Evolutionary conservation across 176 grass and related monocot species (phyloP), one percentile per base, ranked within the genome.

Genomic region (Metroxylon sagu): DNA sequence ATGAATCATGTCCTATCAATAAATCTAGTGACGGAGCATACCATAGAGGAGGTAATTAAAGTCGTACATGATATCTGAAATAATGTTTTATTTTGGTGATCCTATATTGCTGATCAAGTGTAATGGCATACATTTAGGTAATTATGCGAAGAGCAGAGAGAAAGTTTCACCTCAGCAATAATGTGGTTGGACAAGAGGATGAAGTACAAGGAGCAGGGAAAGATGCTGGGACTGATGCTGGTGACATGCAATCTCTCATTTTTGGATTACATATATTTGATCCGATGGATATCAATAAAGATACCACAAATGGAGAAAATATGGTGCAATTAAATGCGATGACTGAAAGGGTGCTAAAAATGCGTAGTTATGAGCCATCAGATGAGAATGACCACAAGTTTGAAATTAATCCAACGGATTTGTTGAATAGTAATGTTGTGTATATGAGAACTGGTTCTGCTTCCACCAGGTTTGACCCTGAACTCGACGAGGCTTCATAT

Each of bases 81-180:
- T 43, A 43, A 43, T 77, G 50, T 49, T 66, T 54, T 3, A 50
- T 64, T 16, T n/a, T 53, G 16, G 54, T 7, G 8, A 3, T 43
- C 1, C 8, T 43, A 2, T 43, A 43, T 10, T 43, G 35, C 35
- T 35, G 8, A 43, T 43, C 35, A 43, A 43, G 8, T 43, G 35
- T 50, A 51, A 30, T 60, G 68, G 57, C 5, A 57, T 82, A 10
- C 69, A 16, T 43, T 4, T 64, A 96, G 91, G 83, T 89, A 31
- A 96, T 96, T 66, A 90, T 96, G 83, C 77, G 83, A 70, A 90
- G 91, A 96, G 91, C 91, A 3, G 75, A 96, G 65, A 90, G 62
- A 72, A 96, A 96, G 79, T 83, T 90, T 70, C 79, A 79, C 76
- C 80, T 96, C 59, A 87, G 86, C 71, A 63, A 87, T 65, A 82